Percentiles rank a stretch among this genome's conserved stretches.
Evolutionary conservation across 2,329 filamentous ascomycete genomes (phyloP).

Genomic region (Alternaria gansuensis): DNA sequence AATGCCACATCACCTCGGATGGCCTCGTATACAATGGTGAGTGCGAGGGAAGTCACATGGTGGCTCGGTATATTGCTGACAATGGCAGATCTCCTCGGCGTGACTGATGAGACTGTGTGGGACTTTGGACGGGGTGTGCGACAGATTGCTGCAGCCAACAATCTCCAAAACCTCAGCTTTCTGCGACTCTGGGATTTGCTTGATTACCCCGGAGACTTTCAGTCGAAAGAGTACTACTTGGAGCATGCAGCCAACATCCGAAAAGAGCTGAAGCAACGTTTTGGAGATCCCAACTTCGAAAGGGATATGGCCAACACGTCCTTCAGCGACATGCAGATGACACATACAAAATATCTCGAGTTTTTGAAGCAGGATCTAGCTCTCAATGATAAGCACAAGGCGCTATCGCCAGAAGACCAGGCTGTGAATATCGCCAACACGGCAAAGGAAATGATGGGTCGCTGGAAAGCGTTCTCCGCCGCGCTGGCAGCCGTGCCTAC

Average conservation of each 20-base stretch:
- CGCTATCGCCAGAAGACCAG: constrained; percentile 29
- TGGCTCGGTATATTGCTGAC: not conserved
- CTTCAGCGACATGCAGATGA: constrained; percentile 40
- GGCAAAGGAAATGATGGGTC: constrained; percentile 45
- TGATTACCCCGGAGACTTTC: constrained; percentile 26
- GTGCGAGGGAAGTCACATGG: not conserved
- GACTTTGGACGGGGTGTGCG: constrained; percentile 43
- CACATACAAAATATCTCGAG: constrained; percentile 42
- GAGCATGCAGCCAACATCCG: constrained; percentile 38
- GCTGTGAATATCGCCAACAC: constrained; percentile 34
- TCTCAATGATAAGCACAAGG: constrained; percentile 28
- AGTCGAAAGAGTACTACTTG: constrained; percentile 35
- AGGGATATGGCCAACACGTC: constrained; percentile 45
- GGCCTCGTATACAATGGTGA: constrained; percentile 55
- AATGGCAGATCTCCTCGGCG: constrained; percentile 53
- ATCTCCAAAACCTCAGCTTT: constrained; percentile 33
- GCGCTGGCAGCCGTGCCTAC: constrained; percentile 33
- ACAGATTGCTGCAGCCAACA: constrained; percentile 26
- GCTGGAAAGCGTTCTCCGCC: constrained; percentile 40
- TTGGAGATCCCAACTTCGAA: constrained; percentile 37
- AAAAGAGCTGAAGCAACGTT: constrained; percentile 34
- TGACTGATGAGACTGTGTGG: constrained; percentile 56
- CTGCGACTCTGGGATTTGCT: constrained; percentile 34
- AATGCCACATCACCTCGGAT: constrained; percentile 56
- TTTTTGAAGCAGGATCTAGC: constrained; percentile 39